These are phyloP conservation scores for Talaromyces stipitatus DNA, from an alignment of 495 filamentous ascomycete genomes.

Conservation along the genomic window DNA sequence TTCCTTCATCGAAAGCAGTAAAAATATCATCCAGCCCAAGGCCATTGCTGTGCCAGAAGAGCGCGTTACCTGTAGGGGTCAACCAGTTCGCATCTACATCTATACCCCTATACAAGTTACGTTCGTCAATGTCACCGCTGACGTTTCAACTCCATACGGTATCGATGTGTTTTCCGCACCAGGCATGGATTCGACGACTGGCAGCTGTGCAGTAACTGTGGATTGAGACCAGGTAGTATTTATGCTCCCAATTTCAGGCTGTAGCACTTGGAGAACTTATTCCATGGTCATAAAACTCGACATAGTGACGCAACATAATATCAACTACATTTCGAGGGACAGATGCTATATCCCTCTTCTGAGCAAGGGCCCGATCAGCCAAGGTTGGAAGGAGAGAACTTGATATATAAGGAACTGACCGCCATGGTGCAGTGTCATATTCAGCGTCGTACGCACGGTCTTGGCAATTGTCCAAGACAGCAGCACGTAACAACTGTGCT, in stretches of 20 bases:
- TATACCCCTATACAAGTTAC: neutral
- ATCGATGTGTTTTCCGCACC: neutral
- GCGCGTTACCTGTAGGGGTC: neutral
- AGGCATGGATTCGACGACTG: neutral
- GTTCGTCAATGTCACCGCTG: neutral
- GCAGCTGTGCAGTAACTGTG: neutral
- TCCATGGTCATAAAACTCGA: neutral
- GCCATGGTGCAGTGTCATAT: neutral
- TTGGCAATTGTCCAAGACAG: neutral
- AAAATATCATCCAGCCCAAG: neutral
- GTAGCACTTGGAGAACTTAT: neutral
- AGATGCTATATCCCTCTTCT: neutral
- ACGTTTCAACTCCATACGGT: neutral
- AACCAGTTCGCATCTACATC: neutral
- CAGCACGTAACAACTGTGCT: neutral
- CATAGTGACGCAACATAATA: neutral
- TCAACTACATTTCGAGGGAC: neutral
- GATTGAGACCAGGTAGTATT: neutral
- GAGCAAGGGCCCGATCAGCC: neutral
- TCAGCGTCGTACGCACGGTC: neutral
- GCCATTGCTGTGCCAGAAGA: neutral
- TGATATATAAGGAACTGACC: neutral
- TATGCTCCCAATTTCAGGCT: neutral
- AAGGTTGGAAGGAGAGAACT: neutral
- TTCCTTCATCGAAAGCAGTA: neutral